Evolutionary conservation across 345 rosid genomes (phyloP), one percentile per base, ranked within the genome.

Genomic region (Pistacia atlantica): DNA sequence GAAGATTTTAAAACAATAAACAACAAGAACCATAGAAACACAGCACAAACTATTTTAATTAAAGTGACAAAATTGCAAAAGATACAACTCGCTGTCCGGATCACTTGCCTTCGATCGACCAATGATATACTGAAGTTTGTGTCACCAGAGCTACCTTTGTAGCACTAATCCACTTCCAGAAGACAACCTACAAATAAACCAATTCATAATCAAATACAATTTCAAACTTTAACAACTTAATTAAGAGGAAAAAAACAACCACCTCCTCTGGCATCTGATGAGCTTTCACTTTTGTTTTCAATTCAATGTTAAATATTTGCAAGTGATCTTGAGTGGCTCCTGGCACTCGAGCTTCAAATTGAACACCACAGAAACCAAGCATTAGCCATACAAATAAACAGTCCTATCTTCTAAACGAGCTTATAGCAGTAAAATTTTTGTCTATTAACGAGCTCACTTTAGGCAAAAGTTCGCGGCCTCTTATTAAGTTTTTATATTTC

Each of bases 241-340:
- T 73, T 61, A 13, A 48, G 20, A n/a, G 67, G 52, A 46, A 7
- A 42, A 42, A 33, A 54, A 54, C 56, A 59, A 66, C 67, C 80
- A 92, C 99, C 91, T 94, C 98, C 90, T 97, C 98, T 56, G 97
- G 93, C 99, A 94, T 97, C 85, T 92, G 99, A 83, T 94, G 90
- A 5, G 97, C 92, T 65, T 97, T 97, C 80, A 97, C 81, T 84
- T 97, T 97, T 45, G 97, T 83, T 81, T 97, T 97, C 92, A 90
- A 80, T 88, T 97, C 99, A 59, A 97, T 94, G 85, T 97, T 97
- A 83, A 97, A 92, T 87, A 97, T 94, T 82, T 97, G 99, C 70
- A 97, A 85, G 86, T 97, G 97, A 88, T 94, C 99, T 85, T 94
- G 97, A 74, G 95, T 88, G 25, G 97, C 91, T 82, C 98, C 99